Evolutionary conservation across 1,139 yeast species (phyloP), one percentile per base, ranked within the genome.

Genomic region (Yarrowia galli): DNA sequence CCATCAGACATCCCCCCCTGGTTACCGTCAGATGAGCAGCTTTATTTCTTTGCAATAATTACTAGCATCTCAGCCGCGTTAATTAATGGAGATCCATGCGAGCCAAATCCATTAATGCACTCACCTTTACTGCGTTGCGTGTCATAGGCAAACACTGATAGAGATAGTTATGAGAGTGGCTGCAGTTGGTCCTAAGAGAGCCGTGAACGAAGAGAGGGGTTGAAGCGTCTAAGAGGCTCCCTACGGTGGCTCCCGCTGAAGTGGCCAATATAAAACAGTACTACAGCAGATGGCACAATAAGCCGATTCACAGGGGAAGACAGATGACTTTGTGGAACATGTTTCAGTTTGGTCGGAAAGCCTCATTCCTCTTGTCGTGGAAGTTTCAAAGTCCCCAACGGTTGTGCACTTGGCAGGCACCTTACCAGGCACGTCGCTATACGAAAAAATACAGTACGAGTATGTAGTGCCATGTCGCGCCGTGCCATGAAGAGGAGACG

Each of bases 31-130:
- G 18, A 13, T 9, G 23, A 18, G 23, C 15, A 1, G 8, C 16
- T 48, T 18, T 18, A 22, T 18, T 49, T 32, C 18, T 49, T 32
- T 49, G 32, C 60, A 22, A 22, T 16, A n/a, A n/a, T n/a, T n/a
- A 22, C 18, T 53, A 20, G 58, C 58, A 51, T 51, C 20, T 53
- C 60, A 53, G 60, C 60, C 60, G 60, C 60, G 38, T 53, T 36
- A 36, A 36, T 53, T 22, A 38, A 5, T 36, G 60, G 60, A 49
- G 56, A 53, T 53, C 45, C 43, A 48, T 49, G 56, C 40, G 22
- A 53, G 45, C 32, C 60, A 51, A 51, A 51, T 51, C 56, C 20
- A 35, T 51, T 35, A 53, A 53, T 53, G 60, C 60, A 53, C 60
- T 36, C 60, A 53, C 22, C 20, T 20, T 48, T n/a, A 25, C 42